Evolutionary conservation across 2,329 filamentous ascomycete genomes (phyloP), one percentile per base, ranked within the genome.

Genomic region (Pezizomycotina sp.): DNA sequence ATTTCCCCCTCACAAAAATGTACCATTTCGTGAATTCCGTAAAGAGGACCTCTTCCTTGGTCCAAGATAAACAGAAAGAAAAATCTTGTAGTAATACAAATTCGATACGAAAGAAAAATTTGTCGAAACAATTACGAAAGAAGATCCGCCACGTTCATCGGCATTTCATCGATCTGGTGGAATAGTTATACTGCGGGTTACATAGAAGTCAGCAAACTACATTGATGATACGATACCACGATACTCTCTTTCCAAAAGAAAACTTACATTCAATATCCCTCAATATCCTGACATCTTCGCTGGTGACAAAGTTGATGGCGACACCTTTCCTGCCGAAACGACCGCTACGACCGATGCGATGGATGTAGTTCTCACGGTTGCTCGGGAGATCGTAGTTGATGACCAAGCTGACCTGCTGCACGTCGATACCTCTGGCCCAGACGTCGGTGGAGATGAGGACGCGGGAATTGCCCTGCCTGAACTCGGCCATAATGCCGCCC

Each of bases 281-380:
- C 53, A 98, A 68, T 56, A 98, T 98, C 56, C 89, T 78, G 42
- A 98, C 89, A 57, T 98, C 89, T 53, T 98, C 89, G 55, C 80
- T 91, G 2, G 89, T 98, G 49, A 98, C 89, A 55, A 98, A 98
- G 66, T 98, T 98, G 68, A 98, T 98, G 23, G 89, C 89, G 48
- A 98, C 89, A 69, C 89, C 89, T 66, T 98, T 98, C 54, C 89
- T 74, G 53, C 89, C 89, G 53, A 98, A 98, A 50, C 89, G 74
- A 51, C 89, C 89, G 56, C 81, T 89, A 56, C 89, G 75, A 56
- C 89, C 89, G 53, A 98, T 98, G 52, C 89, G 77, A 65, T 98
- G 89, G 60, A 98, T 95, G 61, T 98, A 98, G 65, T 98, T 98
- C 63, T 98, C 89, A 68, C 89, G 83, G 62, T 98, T 95, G 61